These are phyloP conservation scores for Trichoderma semiorbis DNA, from an alignment of 2,329 filamentous ascomycete species.

Conservation along the genomic window DNA sequence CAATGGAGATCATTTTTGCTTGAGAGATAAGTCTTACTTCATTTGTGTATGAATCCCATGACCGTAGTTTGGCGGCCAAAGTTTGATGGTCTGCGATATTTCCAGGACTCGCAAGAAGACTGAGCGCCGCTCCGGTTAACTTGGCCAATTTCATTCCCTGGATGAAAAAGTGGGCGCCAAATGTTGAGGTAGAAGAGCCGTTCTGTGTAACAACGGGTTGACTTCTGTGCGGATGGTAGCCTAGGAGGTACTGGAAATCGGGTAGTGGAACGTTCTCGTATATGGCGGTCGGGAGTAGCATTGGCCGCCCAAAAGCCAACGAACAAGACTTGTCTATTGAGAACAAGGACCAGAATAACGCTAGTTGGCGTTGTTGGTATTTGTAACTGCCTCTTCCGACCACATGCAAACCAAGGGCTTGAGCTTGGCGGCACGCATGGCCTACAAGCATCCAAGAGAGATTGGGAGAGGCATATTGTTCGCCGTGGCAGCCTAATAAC, in stretches of 20 bases:
- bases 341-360: constrained; percentile 13
- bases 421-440: constrained; percentile 12
- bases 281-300: background rate
- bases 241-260: background rate
- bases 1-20: background rate
- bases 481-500: background rate
- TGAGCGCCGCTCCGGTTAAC: background rate
- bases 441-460: constrained; percentile 16
- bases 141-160: background rate
- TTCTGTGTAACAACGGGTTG: background rate
- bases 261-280: background rate
- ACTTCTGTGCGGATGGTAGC: background rate
- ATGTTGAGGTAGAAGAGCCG: background rate
- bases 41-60: background rate
- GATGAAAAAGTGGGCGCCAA: background rate
- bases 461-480: constrained; percentile 11
- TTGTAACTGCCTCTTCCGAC: background rate
- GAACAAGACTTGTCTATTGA: constrained; percentile 16
- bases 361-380: constrained; percentile 2
- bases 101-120: background rate
- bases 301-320: constrained; percentile 9
- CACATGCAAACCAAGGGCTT: background rate
- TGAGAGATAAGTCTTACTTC: background rate
- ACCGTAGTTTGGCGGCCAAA: background rate
- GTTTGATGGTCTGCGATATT: too few species aligned